These are phyloP conservation scores for Fraxinus platypoda DNA, from an alignment of 305 asterid genomes.

Conservation along the genomic window DNA sequence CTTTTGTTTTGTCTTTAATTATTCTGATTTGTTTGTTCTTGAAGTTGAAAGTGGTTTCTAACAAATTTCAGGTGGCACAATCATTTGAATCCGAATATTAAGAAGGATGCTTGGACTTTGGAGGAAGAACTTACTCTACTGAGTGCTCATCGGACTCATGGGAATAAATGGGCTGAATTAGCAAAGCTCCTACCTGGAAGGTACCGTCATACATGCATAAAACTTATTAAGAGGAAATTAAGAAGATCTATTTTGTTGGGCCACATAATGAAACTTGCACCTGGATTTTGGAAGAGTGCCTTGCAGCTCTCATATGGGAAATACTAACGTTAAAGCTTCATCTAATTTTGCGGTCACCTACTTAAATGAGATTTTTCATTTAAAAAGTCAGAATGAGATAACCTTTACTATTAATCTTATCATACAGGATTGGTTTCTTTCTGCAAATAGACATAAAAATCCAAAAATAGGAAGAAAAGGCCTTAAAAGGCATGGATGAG, in stretches of 20 bases:
- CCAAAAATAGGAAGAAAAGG: conserved; percentile 4
- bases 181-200: conserved; percentile 95
- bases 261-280: conserved; percentile 5
- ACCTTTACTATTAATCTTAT: not conserved
- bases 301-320: not conserved
- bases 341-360: not conserved
- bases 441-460: not conserved
- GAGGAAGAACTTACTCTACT: conserved; percentile 86
- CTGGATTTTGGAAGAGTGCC: conserved; percentile 1
- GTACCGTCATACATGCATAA: conserved; percentile 38
- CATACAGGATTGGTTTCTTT: not conserved
- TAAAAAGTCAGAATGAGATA: not conserved
- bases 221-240: conserved; percentile 7
- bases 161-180: conserved; percentile 97
- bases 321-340: conserved; percentile 6
- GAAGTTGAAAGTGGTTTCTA: conserved; percentile 5
- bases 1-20: not conserved
- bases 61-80: conserved; percentile 83
- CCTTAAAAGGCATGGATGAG: not conserved
- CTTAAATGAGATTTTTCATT: not conserved
- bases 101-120: conserved; percentile 90
- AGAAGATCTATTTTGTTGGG: conserved; percentile 1
- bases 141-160: conserved; percentile 74
- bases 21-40: not conserved
- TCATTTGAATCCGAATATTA: conserved; percentile 91